Base-by-base conservation (phyloP, 208 protist species). In the Naegleria fowleri region DNA sequence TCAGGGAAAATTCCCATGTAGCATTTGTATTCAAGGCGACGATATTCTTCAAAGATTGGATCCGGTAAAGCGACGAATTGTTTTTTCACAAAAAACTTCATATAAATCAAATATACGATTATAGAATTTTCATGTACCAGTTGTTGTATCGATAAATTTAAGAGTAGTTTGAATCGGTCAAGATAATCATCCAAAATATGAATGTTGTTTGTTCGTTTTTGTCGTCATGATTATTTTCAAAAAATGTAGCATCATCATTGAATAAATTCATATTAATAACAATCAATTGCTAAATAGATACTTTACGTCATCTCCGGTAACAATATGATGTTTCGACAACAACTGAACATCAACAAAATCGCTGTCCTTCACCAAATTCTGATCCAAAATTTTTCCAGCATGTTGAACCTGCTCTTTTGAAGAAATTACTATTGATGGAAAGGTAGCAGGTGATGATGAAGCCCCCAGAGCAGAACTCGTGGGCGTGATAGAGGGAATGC, bases 1-100 rank as follows among this genome's bases (percentile, higher is more conserved):
- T 94, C 93, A 22, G 94, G 91, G 43, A 95, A 95, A 4, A 95
- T 40, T 38, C 94, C 94, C 19, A 93, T 83, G 25, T 92, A 92
- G 86, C 92, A 92, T 43, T 92, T 93, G 85, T 88, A 91, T 86
- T 94, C 58, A 40, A 93, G 38, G 22, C 76, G 67, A 85, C 16
- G 51, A 84, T 41, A 55, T 88, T 48, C 33, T 51, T 83, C 48
- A 79, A 91, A 59, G 15, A 91, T 19, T 79, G 75, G 67, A 36
- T 79, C 67, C 13, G 67, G 67, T 36, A 79, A n/a, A 33, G 29
- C 67, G 19, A 36, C 67, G 36, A 79, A 79, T 79, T 79, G 67
- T 79, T 79, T 79, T 33, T 79, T 79, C 9, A 79, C 29, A 33
- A 79, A 79, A 11, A 79, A 36, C 67, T n/a, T n/a, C n/a, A n/a